phyloP scores from a whole-genome alignment of 2,329 filamentous ascomycete species.

The Aspergillus intermedius region DNA sequence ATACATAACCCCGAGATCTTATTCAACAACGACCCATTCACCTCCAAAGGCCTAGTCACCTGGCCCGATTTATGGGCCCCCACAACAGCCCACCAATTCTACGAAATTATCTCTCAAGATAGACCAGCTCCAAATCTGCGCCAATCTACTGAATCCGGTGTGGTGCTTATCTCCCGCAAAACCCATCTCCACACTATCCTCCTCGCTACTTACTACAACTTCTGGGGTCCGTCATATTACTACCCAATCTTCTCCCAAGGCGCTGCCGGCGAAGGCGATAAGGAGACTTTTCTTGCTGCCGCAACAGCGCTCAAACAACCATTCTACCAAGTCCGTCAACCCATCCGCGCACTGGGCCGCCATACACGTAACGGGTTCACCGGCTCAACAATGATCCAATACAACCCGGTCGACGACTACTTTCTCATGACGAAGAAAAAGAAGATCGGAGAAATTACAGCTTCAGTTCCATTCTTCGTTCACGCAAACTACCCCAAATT shows the following conservation, averaged over 20 bases:
- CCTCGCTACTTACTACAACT: constrained; percentile 46
- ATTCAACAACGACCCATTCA: constrained; percentile 40
- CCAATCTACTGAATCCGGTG: constrained; percentile 39
- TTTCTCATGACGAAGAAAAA: constrained; percentile 17
- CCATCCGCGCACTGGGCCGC: constrained; percentile 29
- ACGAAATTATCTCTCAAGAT: constrained; percentile 26
- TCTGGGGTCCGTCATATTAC: constrained; percentile 40
- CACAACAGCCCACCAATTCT: constrained; percentile 33
- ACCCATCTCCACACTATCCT: constrained; percentile 38
- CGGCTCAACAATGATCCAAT: constrained; percentile 35
- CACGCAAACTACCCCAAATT: constrained; percentile 38
- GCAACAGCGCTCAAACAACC: constrained; percentile 34
- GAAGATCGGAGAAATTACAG: constrained; percentile 20
- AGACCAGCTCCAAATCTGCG: constrained; percentile 17
- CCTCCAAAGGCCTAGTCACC: constrained; percentile 34
- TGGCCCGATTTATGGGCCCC: constrained; percentile 46
- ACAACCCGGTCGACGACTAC: constrained; percentile 30
- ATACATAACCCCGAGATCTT: constrained; percentile 36
- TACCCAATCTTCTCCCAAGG: constrained; percentile 44
- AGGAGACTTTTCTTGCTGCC: constrained; percentile 46
- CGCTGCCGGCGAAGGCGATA: constrained; percentile 45
- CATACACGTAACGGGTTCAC: constrained; percentile 21
- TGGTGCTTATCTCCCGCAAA: constrained; percentile 41
- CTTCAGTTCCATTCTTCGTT: constrained; percentile 32
- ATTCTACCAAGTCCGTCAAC: constrained; percentile 38